These are phyloP conservation scores for Cyphellophora europaea DNA, from an alignment of 2,329 filamentous ascomycete genomes.

Conservation along the genomic window DNA sequence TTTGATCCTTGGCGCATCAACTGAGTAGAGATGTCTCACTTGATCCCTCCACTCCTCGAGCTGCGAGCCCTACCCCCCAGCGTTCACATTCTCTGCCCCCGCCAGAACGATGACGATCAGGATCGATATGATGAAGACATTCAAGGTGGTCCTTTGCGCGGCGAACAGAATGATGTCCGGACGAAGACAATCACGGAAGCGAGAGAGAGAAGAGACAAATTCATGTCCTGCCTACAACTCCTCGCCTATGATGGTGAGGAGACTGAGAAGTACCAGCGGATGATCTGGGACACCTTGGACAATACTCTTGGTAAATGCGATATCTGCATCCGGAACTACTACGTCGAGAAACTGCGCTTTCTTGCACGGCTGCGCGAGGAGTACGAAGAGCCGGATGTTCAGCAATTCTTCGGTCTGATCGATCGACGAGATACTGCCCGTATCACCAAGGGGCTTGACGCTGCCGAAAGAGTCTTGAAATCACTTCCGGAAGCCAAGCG, in stretches of 20 bases:
- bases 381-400: slow-evolving; percentile 37
- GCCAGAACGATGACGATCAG: slow-evolving; percentile 51
- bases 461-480: slow-evolving; percentile 46
- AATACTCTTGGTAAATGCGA: slow-evolving; percentile 55
- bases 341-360: slow-evolving; percentile 56
- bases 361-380: slow-evolving; percentile 53
- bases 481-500: slow-evolving; percentile 41
- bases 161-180: slow-evolving; percentile 20
- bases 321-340: slow-evolving; percentile 64
- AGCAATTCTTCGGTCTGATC: slow-evolving; percentile 46
- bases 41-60: slow-evolving; percentile 21
- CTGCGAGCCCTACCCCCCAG: slow-evolving; percentile 35
- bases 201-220: slow-evolving; percentile 48
- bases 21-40: slow-evolving; percentile 2
- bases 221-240: slow-evolving; percentile 59
- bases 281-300: slow-evolving; percentile 51
- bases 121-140: slow-evolving; percentile 51
- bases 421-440: slow-evolving; percentile 52
- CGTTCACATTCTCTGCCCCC: slow-evolving; percentile 61
- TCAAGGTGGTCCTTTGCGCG: slow-evolving; percentile 1
- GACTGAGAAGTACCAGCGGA: slow-evolving; percentile 49
- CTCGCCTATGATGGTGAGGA: slow-evolving; percentile 57
- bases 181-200: slow-evolving; percentile 45
- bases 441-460: slow-evolving; percentile 51
- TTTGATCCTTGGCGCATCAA: no score